A percentile compares a stretch with the other conserved stretches of the same genome.
Conservation (phyloP, 257 asterid genomes). For the Solanum piurae region DNA sequence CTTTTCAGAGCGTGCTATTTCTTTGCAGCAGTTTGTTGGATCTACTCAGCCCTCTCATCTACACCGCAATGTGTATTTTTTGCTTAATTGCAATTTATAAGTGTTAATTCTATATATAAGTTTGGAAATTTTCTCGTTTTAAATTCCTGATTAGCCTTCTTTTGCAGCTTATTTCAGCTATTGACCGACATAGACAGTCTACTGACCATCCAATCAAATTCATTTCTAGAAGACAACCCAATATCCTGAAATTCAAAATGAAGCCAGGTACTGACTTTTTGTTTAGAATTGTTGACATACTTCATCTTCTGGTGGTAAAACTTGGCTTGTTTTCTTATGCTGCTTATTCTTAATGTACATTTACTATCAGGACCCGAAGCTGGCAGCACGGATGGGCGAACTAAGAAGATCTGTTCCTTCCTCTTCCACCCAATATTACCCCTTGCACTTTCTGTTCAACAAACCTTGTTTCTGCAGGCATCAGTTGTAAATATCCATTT, state of each 20-base stretch:
- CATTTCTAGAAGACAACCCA: slow-evolving; percentile 70
- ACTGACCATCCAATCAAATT: slow-evolving; percentile 96
- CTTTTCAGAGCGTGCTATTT: neutral
- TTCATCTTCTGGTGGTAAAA: neutral
- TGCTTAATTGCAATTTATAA: neutral
- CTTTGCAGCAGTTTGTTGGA: neutral
- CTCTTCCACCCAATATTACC: slow-evolving; percentile 90
- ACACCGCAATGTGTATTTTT: neutral
- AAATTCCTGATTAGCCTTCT: neutral
- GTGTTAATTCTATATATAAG: neutral
- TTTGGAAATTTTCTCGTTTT: neutral
- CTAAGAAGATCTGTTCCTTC: slow-evolving; percentile 78
- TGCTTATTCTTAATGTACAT: slow-evolving; percentile 3
- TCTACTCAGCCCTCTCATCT: neutral
- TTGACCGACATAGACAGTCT: slow-evolving; percentile 83
- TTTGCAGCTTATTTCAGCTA: slow-evolving; percentile 87
- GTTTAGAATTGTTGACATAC: neutral
- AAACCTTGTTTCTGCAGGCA: slow-evolving; percentile 73
- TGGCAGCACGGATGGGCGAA: slow-evolving; percentile 55
- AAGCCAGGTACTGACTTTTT: slow-evolving; percentile 48
- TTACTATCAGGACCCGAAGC: slow-evolving; percentile 65
- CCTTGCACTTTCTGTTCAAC: slow-evolving; percentile 84
- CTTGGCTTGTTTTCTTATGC: neutral
- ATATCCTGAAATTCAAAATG: slow-evolving; percentile 77
- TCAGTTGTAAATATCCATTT: slow-evolving; percentile 94